phyloP scores from a whole-genome alignment of 2,329 filamentous ascomycete species.

The Diplocarpon rosae region DNA sequence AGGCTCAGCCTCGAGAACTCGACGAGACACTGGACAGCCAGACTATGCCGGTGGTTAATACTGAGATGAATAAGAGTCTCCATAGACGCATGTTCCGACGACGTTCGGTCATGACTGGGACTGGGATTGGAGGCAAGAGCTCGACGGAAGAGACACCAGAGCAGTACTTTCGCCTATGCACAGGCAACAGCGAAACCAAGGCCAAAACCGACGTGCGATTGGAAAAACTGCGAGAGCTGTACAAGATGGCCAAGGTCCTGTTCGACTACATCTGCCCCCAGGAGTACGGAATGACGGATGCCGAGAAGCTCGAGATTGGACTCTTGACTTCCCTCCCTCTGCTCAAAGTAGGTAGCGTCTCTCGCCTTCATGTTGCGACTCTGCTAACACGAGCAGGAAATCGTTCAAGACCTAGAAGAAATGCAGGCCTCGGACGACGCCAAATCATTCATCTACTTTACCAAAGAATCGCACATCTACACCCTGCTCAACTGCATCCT shows the following conservation, averaged over 20 bases:
- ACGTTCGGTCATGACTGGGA: conserved; percentile 46
- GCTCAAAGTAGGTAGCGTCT: conserved; percentile 38
- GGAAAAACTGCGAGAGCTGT: conserved; percentile 82
- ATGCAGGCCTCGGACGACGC: conserved; percentile 90
- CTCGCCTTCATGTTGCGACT: neutral
- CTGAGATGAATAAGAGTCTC: conserved; percentile 22
- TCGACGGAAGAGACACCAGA: conserved; percentile 39
- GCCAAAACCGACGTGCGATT: conserved; percentile 76
- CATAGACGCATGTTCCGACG: conserved; percentile 45
- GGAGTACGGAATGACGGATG: conserved; percentile 92
- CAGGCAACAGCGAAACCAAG: conserved; percentile 61
- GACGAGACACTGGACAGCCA: conserved; percentile 17
- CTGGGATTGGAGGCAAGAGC: conserved; percentile 36
- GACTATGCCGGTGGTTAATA: conserved; percentile 18
- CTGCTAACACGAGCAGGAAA: conserved; percentile 48
- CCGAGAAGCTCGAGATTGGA: conserved; percentile 97
- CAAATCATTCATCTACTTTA: conserved; percentile 98
- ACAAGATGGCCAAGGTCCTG: conserved; percentile 84
- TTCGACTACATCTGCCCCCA: conserved; percentile 99
- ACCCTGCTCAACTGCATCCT: conserved; percentile 96
- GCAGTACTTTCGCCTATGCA: conserved; percentile 81
- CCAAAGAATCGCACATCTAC: conserved; percentile 98
- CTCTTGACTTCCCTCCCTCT: conserved; percentile 86
- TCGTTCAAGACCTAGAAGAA: conserved; percentile 92
- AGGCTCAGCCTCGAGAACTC: conserved; percentile 16